Evolutionary conservation across 805 yeast species (phyloP).

Genomic region (Candida mattraensis): DNA sequence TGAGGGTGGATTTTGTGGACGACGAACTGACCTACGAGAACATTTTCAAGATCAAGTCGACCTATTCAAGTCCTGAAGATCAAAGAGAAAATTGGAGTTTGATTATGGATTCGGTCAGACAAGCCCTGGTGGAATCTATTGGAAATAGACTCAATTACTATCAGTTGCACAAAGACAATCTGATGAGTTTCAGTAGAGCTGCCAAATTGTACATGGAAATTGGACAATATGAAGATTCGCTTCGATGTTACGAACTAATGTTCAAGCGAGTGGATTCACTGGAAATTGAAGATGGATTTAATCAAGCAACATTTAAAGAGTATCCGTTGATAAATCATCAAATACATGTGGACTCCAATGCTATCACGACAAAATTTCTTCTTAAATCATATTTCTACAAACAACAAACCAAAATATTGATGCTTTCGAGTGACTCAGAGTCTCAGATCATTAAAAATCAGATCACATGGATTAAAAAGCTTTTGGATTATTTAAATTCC

Average conservation of each 20-base stretch:
- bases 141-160: conserved; percentile 44
- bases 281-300: conserved; percentile 20
- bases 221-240: conserved; percentile 59
- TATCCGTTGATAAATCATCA: conserved; percentile 11
- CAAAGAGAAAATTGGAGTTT: conserved; percentile 52
- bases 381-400: conserved; percentile 22
- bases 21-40: conserved; percentile 31
- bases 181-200: conserved; percentile 29
- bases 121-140: conserved; percentile 54
- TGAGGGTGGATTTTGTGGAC: conserved; percentile 32
- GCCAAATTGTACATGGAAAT: conserved; percentile 44
- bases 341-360: conserved; percentile 1
- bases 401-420: conserved; percentile 21
- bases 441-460: conserved; percentile 31
- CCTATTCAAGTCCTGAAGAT: conserved; percentile 36
- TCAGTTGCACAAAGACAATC: conserved; percentile 24
- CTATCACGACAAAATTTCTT: conserved; percentile 17
- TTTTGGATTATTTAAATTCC: conserved; percentile 25
- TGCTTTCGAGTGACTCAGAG: conserved; percentile 28
- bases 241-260: conserved; percentile 50
- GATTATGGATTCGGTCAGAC: conserved; percentile 45
- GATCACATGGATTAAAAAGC: conserved; percentile 30
- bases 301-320: conserved; percentile 5
- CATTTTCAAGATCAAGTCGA: conserved; percentile 41
- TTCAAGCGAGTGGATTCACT: conserved; percentile 25